phyloP scores from a whole-genome alignment of 257 asterid species.

The Solanum sejunctum region DNA sequence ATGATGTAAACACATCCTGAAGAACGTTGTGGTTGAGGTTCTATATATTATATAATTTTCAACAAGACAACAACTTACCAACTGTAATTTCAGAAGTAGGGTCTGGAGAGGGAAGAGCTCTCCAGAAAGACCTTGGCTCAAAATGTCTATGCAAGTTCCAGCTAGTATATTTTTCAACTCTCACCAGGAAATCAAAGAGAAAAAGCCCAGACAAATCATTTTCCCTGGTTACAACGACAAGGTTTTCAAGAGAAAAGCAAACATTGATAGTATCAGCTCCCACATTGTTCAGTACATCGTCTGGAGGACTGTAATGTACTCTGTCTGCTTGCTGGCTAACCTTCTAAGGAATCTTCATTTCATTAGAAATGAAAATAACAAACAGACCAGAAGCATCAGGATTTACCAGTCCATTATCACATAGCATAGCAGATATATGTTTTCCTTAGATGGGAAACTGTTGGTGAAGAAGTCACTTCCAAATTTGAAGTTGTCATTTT shows the following conservation, averaged over 20 bases:
- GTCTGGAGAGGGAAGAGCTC: no score
- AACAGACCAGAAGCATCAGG: slow-evolving; percentile 64
- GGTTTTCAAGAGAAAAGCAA: slow-evolving; percentile 19
- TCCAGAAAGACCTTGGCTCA: not conserved
- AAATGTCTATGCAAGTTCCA: not conserved
- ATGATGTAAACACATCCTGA: no score
- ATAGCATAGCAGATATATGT: slow-evolving; percentile 36
- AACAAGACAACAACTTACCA: not conserved
- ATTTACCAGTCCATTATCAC: slow-evolving; percentile 46
- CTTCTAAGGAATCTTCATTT: no score
- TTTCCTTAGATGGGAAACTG: slow-evolving; percentile 38
- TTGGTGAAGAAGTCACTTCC: not conserved
- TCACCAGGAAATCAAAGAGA: slow-evolving; percentile 23
- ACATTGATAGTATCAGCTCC: slow-evolving; percentile 26
- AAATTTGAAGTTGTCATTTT: no score
- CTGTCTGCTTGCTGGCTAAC: slow-evolving; percentile 92
- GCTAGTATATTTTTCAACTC: no score
- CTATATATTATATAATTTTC: not conserved
- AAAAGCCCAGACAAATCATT: slow-evolving; percentile 51
- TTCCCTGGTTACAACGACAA: slow-evolving; percentile 53
- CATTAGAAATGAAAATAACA: slow-evolving; percentile 66
- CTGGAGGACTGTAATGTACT: slow-evolving; percentile 53
- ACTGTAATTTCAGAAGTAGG: no score
- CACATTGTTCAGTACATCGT: slow-evolving; percentile 22
- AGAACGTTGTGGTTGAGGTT: not conserved